Evolutionary conservation across 176 grass and related monocot genomes (phyloP).

Genomic region (Alopecurus myosuroides): DNA sequence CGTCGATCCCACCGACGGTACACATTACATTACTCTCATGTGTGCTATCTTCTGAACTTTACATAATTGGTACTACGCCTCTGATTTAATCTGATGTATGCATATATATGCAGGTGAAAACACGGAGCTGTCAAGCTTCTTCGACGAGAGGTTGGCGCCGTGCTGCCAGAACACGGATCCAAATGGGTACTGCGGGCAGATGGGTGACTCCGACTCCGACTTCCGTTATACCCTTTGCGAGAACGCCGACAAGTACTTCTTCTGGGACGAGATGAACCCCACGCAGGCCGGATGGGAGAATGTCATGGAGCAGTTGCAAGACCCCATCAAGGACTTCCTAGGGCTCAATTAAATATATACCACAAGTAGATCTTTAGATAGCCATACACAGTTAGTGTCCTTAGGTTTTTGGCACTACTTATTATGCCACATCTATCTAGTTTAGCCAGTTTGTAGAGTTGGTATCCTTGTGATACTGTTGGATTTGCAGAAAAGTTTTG

Average conservation of each 20-base stretch:
- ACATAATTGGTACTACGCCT: too few species aligned
- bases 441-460: too few species aligned
- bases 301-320: background rate
- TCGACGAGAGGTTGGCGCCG: background rate
- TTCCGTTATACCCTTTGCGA: background rate
- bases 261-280: background rate
- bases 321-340: background rate
- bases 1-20: background rate
- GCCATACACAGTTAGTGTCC: background rate
- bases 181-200: background rate
- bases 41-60: too few species aligned
- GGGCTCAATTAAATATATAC: background rate
- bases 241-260: background rate
- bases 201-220: background rate
- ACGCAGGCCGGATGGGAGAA: background rate
- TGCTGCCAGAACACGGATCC: background rate
- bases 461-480: too few species aligned
- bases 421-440: too few species aligned
- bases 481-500: too few species aligned
- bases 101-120: background rate
- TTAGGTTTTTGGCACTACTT: too few species aligned
- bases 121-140: background rate
- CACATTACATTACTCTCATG: too few species aligned
- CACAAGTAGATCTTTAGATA: background rate
- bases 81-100: too few species aligned